phyloP scores from a whole-genome alignment of 306 rosid species.

The Cicer pinnatifidum region DNA sequence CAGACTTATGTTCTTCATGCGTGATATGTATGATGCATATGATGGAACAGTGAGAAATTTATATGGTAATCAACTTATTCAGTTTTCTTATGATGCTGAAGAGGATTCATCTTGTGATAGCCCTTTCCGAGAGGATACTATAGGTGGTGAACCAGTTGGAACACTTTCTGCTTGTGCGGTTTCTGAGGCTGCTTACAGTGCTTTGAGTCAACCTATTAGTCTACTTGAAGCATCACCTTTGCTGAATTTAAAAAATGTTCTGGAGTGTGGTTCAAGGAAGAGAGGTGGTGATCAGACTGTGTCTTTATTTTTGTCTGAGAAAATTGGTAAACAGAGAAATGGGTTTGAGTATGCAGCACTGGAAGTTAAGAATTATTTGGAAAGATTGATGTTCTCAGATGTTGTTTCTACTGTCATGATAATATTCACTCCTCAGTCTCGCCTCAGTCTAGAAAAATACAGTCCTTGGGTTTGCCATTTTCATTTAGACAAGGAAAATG shows the following conservation, averaged over 20 bases:
- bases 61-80: constrained; percentile 79
- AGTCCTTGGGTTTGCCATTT: constrained; percentile 96
- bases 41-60: constrained; percentile 94
- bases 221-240: constrained; percentile 89
- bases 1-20: constrained; percentile 85
- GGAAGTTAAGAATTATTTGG: constrained; percentile 78
- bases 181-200: constrained; percentile 98
- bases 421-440: constrained; percentile 59
- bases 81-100: constrained; percentile 62
- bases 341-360: constrained; percentile 88
- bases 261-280: constrained; percentile 84
- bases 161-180: constrained; percentile 90
- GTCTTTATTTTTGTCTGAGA: constrained; percentile 73
- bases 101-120: constrained; percentile 39
- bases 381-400: constrained; percentile 66
- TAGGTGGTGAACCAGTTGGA: constrained; percentile 85
- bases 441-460: constrained; percentile 44
- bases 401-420: constrained; percentile 77
- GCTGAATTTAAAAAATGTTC: constrained; percentile 79
- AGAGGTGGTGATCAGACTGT: constrained; percentile 57
- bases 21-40: constrained; percentile 75
- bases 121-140: constrained; percentile 37
- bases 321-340: constrained; percentile 65
- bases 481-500: constrained; percentile 68
- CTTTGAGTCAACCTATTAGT: constrained; percentile 94